Evolutionary conservation across 805 yeast genomes (phyloP), one percentile per base, ranked within the genome.

Genomic region (Zygosaccharomyces bailii): DNA sequence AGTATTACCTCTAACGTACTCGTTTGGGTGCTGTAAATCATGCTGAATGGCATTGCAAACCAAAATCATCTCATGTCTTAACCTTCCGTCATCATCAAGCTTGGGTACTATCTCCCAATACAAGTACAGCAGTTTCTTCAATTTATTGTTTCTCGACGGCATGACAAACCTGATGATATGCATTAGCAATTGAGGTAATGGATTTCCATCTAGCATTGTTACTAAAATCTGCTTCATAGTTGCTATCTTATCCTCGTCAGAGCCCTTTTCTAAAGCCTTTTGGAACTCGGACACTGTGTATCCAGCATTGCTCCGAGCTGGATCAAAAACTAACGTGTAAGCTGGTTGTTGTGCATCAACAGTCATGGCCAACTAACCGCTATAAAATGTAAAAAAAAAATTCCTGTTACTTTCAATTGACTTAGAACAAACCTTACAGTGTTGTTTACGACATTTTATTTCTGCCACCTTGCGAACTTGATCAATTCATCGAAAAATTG

Each of bases 81-180:
- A 78, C 66, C 87, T 88, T 3, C 98, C 98, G 42, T 84, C 84
- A 29, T 75, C 73, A 56, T 88, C 95, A 53, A 84, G 73, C 69
- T 95, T 95, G 44, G 96, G 95, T 63, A 96, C 95, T 45, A 91
- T 87, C 68, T 93, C 99, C 98, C 98, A 93, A 72, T 93, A 93
- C 59, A 88, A 86, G 61, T 91, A 93, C 52, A 95, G 73, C 62
- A 93, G 74, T 68, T 90, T 93, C 75, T 93, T 93, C 68, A 95
- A 79, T 58, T 82, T 86, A 69, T 93, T 95, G 69, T 83, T 80
- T 60, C 76, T 86, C 13, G 96, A 86, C 11, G 99, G 99, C 97
- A 93, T 89, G 46, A 95, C 91, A 60, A 87, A 95, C 61, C 99
- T 82, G 60, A 93, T 91, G 55, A 93, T 86, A 64, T 90, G 96